Base-by-base conservation (phyloP, 495 filamentous ascomycete species). In the Aspergillus heteromorphus region DNA sequence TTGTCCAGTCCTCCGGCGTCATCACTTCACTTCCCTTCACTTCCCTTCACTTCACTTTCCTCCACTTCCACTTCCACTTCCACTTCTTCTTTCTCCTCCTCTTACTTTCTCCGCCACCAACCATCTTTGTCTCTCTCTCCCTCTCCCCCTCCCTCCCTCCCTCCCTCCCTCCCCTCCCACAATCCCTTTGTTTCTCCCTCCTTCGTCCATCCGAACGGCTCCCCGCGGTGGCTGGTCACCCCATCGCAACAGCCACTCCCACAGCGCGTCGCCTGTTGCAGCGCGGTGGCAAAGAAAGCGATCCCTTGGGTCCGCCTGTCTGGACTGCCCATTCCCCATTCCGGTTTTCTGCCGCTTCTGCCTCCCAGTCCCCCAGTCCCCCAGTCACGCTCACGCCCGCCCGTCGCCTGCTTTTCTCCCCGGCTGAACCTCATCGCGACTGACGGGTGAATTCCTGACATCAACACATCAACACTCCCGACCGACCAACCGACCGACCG, bases 261-360 rank as follows among this genome's bases (percentile, higher is more conserved):
- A 53, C 31, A 30, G 53, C 61, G 57, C 55, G 57, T 60, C 61
- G 40, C 43, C n/a, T n/a, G n/a, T n/a, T 30, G 25, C 27, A 47
- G 60, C 54, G 57, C 64, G 68, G 71, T 74, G 71, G 71, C 71
- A 66, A 73, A 59, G 4, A 3, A 3, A 68, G 48, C 48, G 55
- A 66, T 58, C 65, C 62, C 70, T 56, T 74, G 69, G 71, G 71
- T 74, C 66, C 65, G 50, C 62, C 62, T 48, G 48, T 49, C 53
- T 36, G 53, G 42, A 47, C 43, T 23, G 27, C 21, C 43, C 43
- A 47, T 60, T 43, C 20, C 27, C 23, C 3, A 25, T 59, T 69
- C 65, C 48, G 54, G 62, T 62, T 63, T 57, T 58, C 36, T 53
- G 54, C 54, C 43, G 17, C 53, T n/a, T n/a, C n/a, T n/a, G n/a